These are phyloP conservation scores for Fusarium sp. DNA, from an alignment of 2,329 filamentous ascomycete genomes.

Conservation along the genomic window DNA sequence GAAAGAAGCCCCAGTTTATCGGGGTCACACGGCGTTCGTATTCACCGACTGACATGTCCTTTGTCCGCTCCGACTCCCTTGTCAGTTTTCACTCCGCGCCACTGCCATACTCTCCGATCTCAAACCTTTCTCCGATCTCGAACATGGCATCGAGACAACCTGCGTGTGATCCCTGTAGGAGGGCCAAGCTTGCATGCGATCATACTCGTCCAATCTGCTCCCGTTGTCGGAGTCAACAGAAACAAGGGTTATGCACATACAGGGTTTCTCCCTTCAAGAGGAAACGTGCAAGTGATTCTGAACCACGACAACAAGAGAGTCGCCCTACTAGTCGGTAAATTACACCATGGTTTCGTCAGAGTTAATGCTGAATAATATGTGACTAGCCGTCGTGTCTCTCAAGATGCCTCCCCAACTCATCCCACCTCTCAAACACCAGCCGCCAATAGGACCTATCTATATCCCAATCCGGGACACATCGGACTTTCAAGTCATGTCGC, in stretches of 20 bases:
- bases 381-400: not conserved
- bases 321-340: not conserved
- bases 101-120: not conserved
- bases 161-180: not conserved
- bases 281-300: not conserved
- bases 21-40: not conserved
- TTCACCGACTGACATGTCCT: not conserved
- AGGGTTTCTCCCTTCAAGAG: not conserved
- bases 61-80: not conserved
- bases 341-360: not conserved
- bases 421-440: not conserved
- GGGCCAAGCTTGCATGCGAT: not conserved
- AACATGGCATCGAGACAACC: not conserved
- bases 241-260: not conserved
- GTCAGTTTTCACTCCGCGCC: not conserved
- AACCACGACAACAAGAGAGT: not conserved
- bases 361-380: not conserved
- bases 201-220: not conserved
- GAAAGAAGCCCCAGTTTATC: not conserved
- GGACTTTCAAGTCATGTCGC: not conserved
- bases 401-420: not conserved
- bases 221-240: not conserved
- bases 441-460: not conserved
- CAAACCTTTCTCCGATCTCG: not conserved
- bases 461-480: not conserved